phyloP scores from a whole-genome alignment of 1,139 yeast species.

The Candida frijolesensis region DNA sequence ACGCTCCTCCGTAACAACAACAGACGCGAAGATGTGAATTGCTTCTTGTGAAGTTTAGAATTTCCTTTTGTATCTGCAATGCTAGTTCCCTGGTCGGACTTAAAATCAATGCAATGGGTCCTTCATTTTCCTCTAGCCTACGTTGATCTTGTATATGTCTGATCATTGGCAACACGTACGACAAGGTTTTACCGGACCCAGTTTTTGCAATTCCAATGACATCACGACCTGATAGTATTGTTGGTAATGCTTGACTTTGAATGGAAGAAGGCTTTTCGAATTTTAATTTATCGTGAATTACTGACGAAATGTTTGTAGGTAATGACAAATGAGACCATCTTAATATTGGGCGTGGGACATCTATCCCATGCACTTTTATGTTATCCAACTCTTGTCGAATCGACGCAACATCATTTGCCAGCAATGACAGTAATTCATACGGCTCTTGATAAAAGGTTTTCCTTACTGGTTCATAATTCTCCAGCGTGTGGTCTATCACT shows the following conservation, averaged over 20 bases:
- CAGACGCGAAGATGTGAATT: slow-evolving; percentile 49
- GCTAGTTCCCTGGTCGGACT: slow-evolving; percentile 96
- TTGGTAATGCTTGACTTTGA: slow-evolving; percentile 90
- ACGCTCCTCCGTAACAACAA: slow-evolving; percentile 95
- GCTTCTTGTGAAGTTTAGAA: slow-evolving; percentile 56
- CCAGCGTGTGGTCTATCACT: slow-evolving; percentile 46
- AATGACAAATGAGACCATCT: slow-evolving; percentile 86
- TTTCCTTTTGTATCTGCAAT: slow-evolving; percentile 74
- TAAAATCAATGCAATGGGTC: slow-evolving; percentile 80
- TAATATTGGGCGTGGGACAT: slow-evolving; percentile 66
- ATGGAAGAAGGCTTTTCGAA: slow-evolving; percentile 79
- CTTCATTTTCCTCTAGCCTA: slow-evolving; percentile 54
- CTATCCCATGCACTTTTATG: slow-evolving; percentile 57
- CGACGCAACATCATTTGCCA: slow-evolving; percentile 54
- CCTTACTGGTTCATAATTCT: slow-evolving; percentile 55
- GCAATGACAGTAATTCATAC: slow-evolving; percentile 48
- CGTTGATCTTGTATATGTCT: slow-evolving; percentile 79
- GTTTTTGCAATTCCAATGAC: slow-evolving; percentile 94
- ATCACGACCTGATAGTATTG: slow-evolving; percentile 87
- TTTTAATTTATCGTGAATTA: slow-evolving; percentile 50
- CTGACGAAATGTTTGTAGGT: slow-evolving; percentile 56
- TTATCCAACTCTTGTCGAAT: slow-evolving; percentile 63
- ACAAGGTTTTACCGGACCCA: slow-evolving; percentile 93
- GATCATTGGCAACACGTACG: slow-evolving; percentile 81
- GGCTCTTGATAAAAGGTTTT: slow-evolving; percentile 70